Conservation (phyloP, 768 basidiomycete genomes). For the Royoungia palumana region DNA sequence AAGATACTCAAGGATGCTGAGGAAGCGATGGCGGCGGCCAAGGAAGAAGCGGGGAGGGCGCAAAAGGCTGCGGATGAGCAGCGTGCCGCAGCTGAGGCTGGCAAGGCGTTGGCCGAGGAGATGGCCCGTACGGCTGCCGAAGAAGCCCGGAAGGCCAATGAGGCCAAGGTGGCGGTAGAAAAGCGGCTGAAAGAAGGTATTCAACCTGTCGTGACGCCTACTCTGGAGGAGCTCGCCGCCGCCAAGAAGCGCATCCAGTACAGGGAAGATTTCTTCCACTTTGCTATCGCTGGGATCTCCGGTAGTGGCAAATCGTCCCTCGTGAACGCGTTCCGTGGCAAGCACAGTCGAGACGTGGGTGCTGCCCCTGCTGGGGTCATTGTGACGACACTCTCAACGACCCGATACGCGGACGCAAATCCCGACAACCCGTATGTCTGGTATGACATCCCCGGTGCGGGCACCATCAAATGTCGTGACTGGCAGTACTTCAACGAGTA, state of each 20-base stretch:
- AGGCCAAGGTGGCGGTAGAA: constrained; percentile 19
- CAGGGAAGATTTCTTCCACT: constrained; percentile 29
- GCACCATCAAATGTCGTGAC: constrained; percentile 25
- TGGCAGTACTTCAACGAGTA: constrained; percentile 38
- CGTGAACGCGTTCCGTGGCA: constrained; percentile 35
- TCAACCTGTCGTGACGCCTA: constrained; percentile 18
- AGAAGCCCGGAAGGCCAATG: constrained; percentile 11
- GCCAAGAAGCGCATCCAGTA: constrained; percentile 22
- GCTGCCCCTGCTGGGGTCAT: constrained; percentile 17
- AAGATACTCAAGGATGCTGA: constrained; percentile 16
- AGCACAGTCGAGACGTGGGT: constrained; percentile 17
- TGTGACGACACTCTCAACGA: constrained; percentile 15
- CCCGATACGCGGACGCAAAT: constrained; percentile 15
- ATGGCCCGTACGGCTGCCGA: constrained; percentile 11
- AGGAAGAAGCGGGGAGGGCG: constrained; percentile 11
- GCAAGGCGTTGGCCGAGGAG: constrained; percentile 16
- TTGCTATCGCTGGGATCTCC: constrained; percentile 33
- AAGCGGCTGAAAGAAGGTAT: constrained; percentile 21
- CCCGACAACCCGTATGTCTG: constrained; percentile 17
- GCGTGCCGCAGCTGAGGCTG: constrained; percentile 15
- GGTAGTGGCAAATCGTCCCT: constrained; percentile 38
- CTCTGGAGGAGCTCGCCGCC: constrained; percentile 5
- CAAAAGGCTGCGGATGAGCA: constrained; percentile 17
- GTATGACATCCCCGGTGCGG: constrained; percentile 24
- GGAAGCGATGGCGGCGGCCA: constrained; percentile 9